phyloP scores from a whole-genome alignment of 2,329 filamentous ascomycete genomes.

The Monosporascus cannonballus region DNA sequence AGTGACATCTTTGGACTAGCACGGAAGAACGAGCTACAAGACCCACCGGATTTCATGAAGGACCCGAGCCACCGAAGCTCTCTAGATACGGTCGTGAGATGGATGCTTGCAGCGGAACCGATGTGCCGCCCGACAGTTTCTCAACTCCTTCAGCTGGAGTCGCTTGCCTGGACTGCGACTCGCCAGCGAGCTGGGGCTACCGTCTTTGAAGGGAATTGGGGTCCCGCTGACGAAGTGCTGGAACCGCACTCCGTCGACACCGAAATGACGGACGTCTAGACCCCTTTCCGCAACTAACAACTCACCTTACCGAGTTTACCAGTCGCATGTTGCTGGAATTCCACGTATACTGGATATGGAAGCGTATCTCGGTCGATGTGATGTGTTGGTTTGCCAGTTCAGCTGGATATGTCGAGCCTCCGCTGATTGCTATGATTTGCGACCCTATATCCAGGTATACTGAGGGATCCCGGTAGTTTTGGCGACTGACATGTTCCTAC shows the following conservation, averaged over 20 bases:
- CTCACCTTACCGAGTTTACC: conserved; percentile 14
- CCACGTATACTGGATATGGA: conserved; percentile 21
- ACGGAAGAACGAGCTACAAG: conserved; percentile 43
- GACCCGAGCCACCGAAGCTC: conserved; percentile 65
- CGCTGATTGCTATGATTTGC: conserved; percentile 6
- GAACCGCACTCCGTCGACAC: conserved; percentile 39
- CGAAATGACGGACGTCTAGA: conserved; percentile 54
- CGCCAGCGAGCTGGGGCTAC: conserved; percentile 84
- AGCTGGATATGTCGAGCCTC: conserved; percentile 23
- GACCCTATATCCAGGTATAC: conserved; percentile 8
- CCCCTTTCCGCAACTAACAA: conserved; percentile 7
- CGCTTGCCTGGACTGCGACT: conserved; percentile 72
- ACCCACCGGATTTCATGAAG: conserved; percentile 86
- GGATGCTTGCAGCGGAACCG: conserved; percentile 80
- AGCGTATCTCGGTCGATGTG: conserved; percentile 16
- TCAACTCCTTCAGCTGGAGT: conserved; percentile 66
- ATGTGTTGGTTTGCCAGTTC: conserved; percentile 22
- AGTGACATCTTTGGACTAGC: conserved; percentile 40
- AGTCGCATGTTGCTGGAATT: conserved; percentile 24
- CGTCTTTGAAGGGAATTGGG: conserved; percentile 94
- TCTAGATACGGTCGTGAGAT: conserved; percentile 75
- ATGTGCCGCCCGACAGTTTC: conserved; percentile 65
- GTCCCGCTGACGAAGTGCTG: conserved; percentile 56
- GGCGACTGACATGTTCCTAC: background rate
- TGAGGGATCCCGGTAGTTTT: conserved; percentile 8